phyloP scores from a whole-genome alignment of 2,329 filamentous ascomycete genomes.

The Calonectria multiphialidica region DNA sequence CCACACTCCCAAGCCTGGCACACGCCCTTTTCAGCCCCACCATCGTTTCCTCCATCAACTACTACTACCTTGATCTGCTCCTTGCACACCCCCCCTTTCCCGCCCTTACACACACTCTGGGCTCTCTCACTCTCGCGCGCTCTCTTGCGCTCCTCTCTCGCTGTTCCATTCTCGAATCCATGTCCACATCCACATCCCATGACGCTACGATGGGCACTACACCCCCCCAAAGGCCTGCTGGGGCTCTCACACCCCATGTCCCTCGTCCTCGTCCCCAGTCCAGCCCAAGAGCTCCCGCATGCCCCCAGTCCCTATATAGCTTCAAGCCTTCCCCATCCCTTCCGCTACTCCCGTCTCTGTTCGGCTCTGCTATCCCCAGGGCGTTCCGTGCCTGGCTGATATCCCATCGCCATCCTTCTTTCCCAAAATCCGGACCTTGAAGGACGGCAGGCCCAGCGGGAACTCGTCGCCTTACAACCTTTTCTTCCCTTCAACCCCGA shows the following conservation, averaged over 20 bases:
- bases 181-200: slow-evolving; percentile 31
- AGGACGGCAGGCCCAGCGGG: slow-evolving; percentile 26
- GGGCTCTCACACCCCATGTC: slow-evolving; percentile 18
- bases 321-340: slow-evolving; percentile 38
- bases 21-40: slow-evolving; percentile 3
- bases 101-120: slow-evolving; percentile 14
- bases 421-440: slow-evolving; percentile 28
- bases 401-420: slow-evolving; percentile 26
- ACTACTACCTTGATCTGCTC: neutral
- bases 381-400: slow-evolving; percentile 41
- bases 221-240: slow-evolving; percentile 14
- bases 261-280: slow-evolving; percentile 29
- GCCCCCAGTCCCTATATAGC: slow-evolving; percentile 46
- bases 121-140: slow-evolving; percentile 8
- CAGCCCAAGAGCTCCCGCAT: slow-evolving; percentile 24
- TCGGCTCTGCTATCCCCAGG: slow-evolving; percentile 36
- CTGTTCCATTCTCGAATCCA: slow-evolving; percentile 25
- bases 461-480: slow-evolving; percentile 12
- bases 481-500: neutral
- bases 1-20: neutral
- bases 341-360: slow-evolving; percentile 30
- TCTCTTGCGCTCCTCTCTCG: slow-evolving; percentile 30
- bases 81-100: neutral
- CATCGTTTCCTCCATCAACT: neutral
- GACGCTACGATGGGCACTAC: slow-evolving; percentile 30